A percentile compares a stretch with the other conserved stretches of the same genome.
Conservation (phyloP, 1,284 basidiomycete species). For the Microbotryum scabiosae region DNA sequence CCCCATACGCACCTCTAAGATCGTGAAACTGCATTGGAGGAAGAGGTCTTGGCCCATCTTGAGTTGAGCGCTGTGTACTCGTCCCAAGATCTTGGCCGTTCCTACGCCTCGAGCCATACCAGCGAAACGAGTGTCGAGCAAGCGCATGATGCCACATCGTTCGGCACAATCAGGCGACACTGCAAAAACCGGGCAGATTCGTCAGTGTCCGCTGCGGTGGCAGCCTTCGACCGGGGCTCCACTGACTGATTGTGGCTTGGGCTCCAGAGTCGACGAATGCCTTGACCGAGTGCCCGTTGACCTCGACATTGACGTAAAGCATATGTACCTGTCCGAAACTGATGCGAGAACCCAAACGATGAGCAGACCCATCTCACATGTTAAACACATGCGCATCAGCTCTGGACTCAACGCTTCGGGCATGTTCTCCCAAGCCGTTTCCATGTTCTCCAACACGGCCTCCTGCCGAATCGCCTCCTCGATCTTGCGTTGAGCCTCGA, state of each 20-base stretch:
- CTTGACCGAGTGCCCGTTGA: slow-evolving; percentile 81
- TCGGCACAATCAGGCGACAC: slow-evolving; percentile 94
- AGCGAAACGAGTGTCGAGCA: slow-evolving; percentile 76
- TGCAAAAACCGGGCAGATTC: slow-evolving; percentile 37
- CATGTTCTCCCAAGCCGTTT: slow-evolving; percentile 67
- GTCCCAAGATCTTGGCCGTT: slow-evolving; percentile 85
- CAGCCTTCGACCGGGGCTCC: neutral
- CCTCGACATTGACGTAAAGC: slow-evolving; percentile 79
- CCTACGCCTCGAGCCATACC: slow-evolving; percentile 94
- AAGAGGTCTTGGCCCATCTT: slow-evolving; percentile 67
- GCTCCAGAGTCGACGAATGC: slow-evolving; percentile 98
- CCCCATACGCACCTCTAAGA: slow-evolving; percentile 65
- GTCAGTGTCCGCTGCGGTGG: neutral
- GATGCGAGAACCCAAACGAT: slow-evolving; percentile 19
- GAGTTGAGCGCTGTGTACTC: slow-evolving; percentile 87
- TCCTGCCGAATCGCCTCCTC: slow-evolving; percentile 89
- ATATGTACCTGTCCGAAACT: slow-evolving; percentile 85
- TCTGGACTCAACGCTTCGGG: slow-evolving; percentile 42
- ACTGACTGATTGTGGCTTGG: slow-evolving; percentile 87
- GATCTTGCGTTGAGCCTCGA: slow-evolving; percentile 82
- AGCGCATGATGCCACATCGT: slow-evolving; percentile 85
- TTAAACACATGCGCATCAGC: neutral
- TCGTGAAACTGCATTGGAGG: slow-evolving; percentile 85
- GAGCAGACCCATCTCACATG: no score
- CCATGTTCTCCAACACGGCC: slow-evolving; percentile 76